These are phyloP conservation scores for Kitagawia praeruptora DNA, from an alignment of 129 eudicot genomes.

Conservation along the genomic window DNA sequence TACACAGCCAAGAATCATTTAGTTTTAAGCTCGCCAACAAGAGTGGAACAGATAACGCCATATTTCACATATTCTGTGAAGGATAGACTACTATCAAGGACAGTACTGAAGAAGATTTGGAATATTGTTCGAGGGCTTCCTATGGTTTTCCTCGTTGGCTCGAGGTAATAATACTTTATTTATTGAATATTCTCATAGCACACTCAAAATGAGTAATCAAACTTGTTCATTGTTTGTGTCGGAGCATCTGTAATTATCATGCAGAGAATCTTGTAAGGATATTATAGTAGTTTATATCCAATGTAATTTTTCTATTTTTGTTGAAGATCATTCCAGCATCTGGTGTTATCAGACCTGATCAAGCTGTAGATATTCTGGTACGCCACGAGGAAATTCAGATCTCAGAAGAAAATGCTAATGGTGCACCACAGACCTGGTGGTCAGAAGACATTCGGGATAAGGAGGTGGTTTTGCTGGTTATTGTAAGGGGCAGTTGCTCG, in stretches of 20 bases:
- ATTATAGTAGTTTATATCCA: not conserved
- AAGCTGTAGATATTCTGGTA: constrained; percentile 46
- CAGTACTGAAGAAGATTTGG: constrained; percentile 41
- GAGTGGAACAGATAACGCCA: constrained; percentile 45
- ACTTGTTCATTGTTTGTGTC: not conserved
- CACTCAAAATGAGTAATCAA: not conserved
- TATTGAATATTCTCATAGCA: not conserved
- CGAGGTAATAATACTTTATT: constrained; percentile 39
- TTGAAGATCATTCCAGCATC: constrained; percentile 72
- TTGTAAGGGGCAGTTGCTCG: constrained; percentile 51
- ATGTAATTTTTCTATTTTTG: not conserved
- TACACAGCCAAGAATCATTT: constrained; percentile 58
- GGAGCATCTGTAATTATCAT: too few species aligned
- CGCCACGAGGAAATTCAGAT: constrained; percentile 60
- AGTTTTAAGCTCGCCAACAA: constrained; percentile 44
- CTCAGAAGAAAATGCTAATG: constrained; percentile 49
- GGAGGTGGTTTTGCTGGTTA: constrained; percentile 54
- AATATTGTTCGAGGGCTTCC: constrained; percentile 59
- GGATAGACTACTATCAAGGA: constrained; percentile 54
- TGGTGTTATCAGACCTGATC: constrained; percentile 60
- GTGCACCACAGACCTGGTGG: constrained; percentile 68
- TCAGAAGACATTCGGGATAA: constrained; percentile 72
- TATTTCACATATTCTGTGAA: constrained; percentile 56
- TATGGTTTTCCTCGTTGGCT: constrained; percentile 94
- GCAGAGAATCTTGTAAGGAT: not conserved